Evolutionary conservation across 805 yeast species (phyloP), one percentile per base, ranked within the genome.

Genomic region (Kodamaea sagamina): DNA sequence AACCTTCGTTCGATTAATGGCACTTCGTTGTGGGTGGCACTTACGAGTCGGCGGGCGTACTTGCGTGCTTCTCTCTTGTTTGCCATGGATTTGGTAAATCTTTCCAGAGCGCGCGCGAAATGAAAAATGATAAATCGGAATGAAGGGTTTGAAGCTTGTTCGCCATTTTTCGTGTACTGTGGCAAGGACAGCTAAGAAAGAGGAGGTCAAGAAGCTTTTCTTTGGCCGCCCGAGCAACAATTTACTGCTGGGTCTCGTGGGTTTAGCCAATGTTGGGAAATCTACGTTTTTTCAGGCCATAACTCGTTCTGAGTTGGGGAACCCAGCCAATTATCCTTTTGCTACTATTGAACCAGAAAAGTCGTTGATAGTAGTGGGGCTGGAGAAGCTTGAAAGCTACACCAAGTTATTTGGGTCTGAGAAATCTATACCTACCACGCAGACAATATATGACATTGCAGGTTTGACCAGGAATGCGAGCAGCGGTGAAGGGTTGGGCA

Each of bases 331-430:
- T 54, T 71, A 82, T 59, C 89, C 89, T 6, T 83, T 82, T 63
- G 89, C 89, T 7, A 83, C 89, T 6, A 84, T 83, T 43, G 86
- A 82, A 43, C 87, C 89, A 0, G 86, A 79, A 54, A 84, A 82
- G 58, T 77, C 53, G 17, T 32, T 47, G 18, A 43, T 50, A 8
- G 37, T 46, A 8, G 51, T 45, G 21, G 44, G 43, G 28, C 53
- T 50, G 53, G 38, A 28, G 29, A 71, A 75, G 45, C 66, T 83
- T 16, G 75, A 78, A 39, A 70, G 65, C 41, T 68, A 82, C 32
- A 65, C 70, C 36, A 47, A 63, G 9, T 47, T 81, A 9, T 82
- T 78, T 55, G 57, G 62, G 12, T 79, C 87, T 0, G 62, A 65
- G 34, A 73, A 72, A 46, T 68, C 69, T 38, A 65, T 82, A 6